Percentiles rank a stretch among this genome's conserved stretches.
Evolutionary conservation across 768 basidiomycete species (phyloP).

Genomic region (Lentinula guzmanii): DNA sequence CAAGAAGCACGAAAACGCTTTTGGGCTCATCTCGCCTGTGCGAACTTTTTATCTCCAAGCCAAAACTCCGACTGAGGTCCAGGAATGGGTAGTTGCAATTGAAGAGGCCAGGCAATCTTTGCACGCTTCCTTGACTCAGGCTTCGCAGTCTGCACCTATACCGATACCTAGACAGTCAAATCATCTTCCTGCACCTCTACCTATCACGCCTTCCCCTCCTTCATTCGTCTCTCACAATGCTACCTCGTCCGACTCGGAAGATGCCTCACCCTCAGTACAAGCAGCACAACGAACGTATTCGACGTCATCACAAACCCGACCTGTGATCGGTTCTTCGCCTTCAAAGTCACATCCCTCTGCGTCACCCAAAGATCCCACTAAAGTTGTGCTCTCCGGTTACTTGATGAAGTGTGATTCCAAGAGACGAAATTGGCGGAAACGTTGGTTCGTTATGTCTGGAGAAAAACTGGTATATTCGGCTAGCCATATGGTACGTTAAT

Average conservation of each 20-base stretch:
- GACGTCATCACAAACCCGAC: conserved; percentile 38
- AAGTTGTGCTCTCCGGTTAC: conserved; percentile 83
- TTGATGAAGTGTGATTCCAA: conserved; percentile 96
- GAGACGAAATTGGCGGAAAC: conserved; percentile 90
- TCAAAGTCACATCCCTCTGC: conserved; percentile 27
- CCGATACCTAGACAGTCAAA: conserved; percentile 38
- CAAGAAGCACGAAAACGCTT: conserved; percentile 85
- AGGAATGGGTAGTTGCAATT: conserved; percentile 79
- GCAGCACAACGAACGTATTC: conserved; percentile 35
- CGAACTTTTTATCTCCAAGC: conserved; percentile 93
- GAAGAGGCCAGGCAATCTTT: conserved; percentile 68
- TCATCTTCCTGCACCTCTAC: conserved; percentile 19
- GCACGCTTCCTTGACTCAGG: conserved; percentile 56
- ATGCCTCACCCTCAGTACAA: conserved; percentile 45
- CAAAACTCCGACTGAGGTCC: conserved; percentile 60
- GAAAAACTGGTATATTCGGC: conserved; percentile 84
- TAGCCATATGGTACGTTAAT: conserved; percentile 84
- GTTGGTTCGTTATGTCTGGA: conserved; percentile 93
- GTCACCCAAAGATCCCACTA: conserved; percentile 52
- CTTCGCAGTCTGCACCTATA: conserved; percentile 42
- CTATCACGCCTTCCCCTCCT: conserved; percentile 44
- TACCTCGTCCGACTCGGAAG: conserved; percentile 80
- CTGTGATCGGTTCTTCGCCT: conserved; percentile 36
- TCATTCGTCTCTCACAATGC: conserved; percentile 36
- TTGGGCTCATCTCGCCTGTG: conserved; percentile 85